phyloP scores from a whole-genome alignment of 192 early-diverging fungal species.

The Coemansia pectinata region DNA sequence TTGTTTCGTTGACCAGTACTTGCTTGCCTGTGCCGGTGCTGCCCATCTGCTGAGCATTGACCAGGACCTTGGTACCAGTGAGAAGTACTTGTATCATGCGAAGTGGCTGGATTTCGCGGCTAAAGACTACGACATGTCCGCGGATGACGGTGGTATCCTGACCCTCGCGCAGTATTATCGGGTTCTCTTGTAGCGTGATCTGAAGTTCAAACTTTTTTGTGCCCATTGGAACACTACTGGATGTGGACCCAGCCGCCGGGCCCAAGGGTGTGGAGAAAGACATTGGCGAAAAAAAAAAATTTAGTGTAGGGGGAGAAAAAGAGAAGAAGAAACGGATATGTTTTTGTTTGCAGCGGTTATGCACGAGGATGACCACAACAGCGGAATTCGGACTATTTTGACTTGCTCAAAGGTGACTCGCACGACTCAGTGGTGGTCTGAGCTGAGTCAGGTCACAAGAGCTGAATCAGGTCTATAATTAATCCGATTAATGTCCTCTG shows the following conservation, averaged over 20 bases:
- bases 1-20: not conserved
- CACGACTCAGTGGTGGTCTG: too few species aligned
- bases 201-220: constrained; percentile 21
- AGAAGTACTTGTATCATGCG: not conserved
- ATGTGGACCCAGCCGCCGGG: not conserved
- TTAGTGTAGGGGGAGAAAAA: not conserved
- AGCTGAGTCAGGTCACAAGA: too few species aligned
- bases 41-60: constrained; percentile 16
- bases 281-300: not conserved
- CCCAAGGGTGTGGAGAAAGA: not conserved
- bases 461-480: too few species aligned
- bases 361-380: not conserved
- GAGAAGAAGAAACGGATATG: not conserved
- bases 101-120: constrained; percentile 10
- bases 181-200: constrained; percentile 4
- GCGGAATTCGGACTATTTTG: not conserved
- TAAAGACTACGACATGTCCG: constrained; percentile 10
- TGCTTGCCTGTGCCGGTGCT: not conserved
- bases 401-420: too few species aligned
- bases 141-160: not conserved
- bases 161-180: constrained; percentile 3
- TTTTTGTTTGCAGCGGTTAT: not conserved
- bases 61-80: constrained; percentile 12
- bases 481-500: too few species aligned
- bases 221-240: not conserved